Evolutionary conservation across 768 basidiomycete genomes (phyloP), one percentile per base, ranked within the genome.

Genomic region (Tylopilus vinaceipallidus): DNA sequence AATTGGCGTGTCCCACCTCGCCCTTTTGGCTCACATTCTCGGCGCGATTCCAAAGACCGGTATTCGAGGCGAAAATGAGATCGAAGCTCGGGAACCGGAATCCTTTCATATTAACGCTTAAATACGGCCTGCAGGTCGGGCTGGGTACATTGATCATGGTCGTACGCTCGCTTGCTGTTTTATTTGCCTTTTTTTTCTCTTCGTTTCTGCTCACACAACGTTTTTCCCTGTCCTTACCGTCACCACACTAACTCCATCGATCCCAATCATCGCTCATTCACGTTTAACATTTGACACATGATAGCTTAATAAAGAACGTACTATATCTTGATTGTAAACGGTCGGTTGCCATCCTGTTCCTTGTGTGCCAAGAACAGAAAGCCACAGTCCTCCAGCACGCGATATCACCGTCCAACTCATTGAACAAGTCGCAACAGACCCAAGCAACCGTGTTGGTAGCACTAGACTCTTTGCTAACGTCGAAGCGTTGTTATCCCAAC

Each of bases 1-100:
- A 49, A 8, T 22, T 35, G 49, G 61, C 62, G 34, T 62, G 61
- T 20, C 24, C 24, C 30, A 42, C 41, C 49, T 26, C 54, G 32
- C 37, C 39, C 17, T 33, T 41, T 26, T 17, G 17, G 10, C 23
- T 19, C 9, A 13, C 12, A 19, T 39, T 50, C 39, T 30, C 42
- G 32, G 32, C 23, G 33, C 26, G 19, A 36, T 42, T 40, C 41
- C 29, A 26, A 41, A 29, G 37, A 30, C 10, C 33, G 23, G 23
- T 3, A 11, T 22, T 29, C n/a, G 32, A 13, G 19, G 20, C 13
- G 30, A 54, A 24, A 40, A 6, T 17, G 19, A 27, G 20, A 3
- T 41, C 33, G n/a, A n/a, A n/a, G n/a, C n/a, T n/a, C 13, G 27
- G 22, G 16, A 54, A 34, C 30, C 11, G 35, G 20, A 17, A 16